Evolutionary conservation across 2,329 filamentous ascomycete genomes (phyloP), one percentile per base, ranked within the genome.

Genomic region (Aspergillus piperis): DNA sequence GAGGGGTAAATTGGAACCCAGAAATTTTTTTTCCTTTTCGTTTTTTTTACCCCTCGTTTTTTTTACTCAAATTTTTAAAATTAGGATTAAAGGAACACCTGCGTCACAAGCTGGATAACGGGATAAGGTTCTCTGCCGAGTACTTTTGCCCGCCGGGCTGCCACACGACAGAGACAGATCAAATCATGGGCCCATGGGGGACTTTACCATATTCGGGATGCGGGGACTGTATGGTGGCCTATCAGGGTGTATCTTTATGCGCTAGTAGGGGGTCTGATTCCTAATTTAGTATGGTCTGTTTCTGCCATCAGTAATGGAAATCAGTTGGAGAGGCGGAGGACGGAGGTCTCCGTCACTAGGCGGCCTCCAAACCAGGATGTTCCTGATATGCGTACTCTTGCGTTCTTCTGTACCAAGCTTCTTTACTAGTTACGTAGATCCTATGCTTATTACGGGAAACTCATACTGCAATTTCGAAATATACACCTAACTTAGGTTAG

Each of bases 1-100:
- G 60, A 64, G 60, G 62, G 59, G 60, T 60, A 64, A 58, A 30
- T 39, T 54, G 23, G 30, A 15, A 23, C 21, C 30, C 51, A 51
- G 51, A 59, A 52, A 50, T 39, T 17, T 23, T 39, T 53, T 17
- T 17, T n/a, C n/a, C 32, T 41, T 41, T 54, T 30, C 5, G 32
- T 36, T 52, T 30, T 21, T 21, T 42, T 41, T 23, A 19, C 38
- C 47, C 47, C 47, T 27, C 10, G 21, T 44, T 57, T 51, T 49
- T 49, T 30, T 57, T 36, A 36, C 32, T 36, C 32, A 36, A 36
- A 36, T 36, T 36, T 36, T 36, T 36, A 36, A 36, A 36, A 36
- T 36, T 36, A 6, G 32, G 32, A 32, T 42, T 44, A 54, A 32
- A 32, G 23, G n/a, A 55, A 21, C 23, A 44, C 11, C 53, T 55